Conservation (phyloP, 306 rosid genomes). For the Castanospermum australe region DNA sequence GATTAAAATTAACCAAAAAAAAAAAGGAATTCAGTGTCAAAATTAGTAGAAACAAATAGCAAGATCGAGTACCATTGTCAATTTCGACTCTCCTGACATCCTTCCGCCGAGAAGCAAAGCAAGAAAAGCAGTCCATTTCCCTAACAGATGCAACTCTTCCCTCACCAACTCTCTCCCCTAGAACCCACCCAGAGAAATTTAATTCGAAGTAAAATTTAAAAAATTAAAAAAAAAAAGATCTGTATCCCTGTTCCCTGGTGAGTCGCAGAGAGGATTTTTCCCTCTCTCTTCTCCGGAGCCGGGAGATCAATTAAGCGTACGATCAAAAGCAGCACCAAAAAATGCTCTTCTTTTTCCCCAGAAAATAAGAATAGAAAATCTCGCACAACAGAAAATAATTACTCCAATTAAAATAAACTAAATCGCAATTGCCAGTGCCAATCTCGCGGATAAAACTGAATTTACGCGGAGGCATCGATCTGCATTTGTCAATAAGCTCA, state of each 20-base stretch:
- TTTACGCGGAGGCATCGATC: conserved; percentile 34
- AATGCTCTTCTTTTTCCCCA: background rate
- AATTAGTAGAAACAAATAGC: background rate
- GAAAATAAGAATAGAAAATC: background rate
- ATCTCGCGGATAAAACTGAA: background rate
- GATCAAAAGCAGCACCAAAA: background rate
- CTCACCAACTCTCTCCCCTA: background rate
- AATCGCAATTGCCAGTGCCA: background rate
- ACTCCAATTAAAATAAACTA: background rate
- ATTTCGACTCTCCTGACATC: conserved; percentile 45
- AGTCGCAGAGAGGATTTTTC: conserved; percentile 4
- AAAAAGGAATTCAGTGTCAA: background rate
- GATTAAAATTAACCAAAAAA: background rate
- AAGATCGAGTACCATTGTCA: conserved; percentile 43
- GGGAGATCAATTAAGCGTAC: background rate
- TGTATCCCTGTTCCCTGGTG: background rate
- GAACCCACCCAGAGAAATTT: background rate
- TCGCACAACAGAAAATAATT: background rate
- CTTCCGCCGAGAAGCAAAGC: conserved; percentile 37
- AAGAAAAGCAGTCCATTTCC: conserved; percentile 46
- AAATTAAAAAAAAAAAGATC: background rate
- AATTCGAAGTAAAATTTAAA: background rate
- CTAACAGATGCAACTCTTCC: background rate
- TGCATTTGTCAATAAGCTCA: background rate
- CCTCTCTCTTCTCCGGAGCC: background rate